Evolutionary conservation across 371 early-diverging fungal genomes (phyloP).

Genomic region (Sporodiniella umbellata): DNA sequence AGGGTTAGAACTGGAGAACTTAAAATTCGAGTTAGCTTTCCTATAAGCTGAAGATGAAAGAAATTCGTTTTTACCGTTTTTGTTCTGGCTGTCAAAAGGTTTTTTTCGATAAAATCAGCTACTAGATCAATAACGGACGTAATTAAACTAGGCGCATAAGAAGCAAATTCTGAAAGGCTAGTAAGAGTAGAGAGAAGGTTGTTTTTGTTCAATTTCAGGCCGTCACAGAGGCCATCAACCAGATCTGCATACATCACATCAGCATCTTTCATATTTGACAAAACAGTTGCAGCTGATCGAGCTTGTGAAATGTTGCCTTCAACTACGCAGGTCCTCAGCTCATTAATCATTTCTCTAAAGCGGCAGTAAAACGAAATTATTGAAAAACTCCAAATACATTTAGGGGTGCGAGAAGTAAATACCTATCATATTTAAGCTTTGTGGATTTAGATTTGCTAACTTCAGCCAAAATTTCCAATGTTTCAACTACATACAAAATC

Average conservation of each 20-base stretch:
- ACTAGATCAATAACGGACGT: slow-evolving; percentile 39
- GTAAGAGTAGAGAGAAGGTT: slow-evolving; percentile 45
- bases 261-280: slow-evolving; percentile 44
- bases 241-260: slow-evolving; percentile 2
- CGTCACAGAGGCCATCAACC: slow-evolving; percentile 18
- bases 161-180: slow-evolving; percentile 55
- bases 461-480: slow-evolving; percentile 62
- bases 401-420: no score
- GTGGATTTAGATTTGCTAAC: slow-evolving; percentile 56
- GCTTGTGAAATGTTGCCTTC: slow-evolving; percentile 54
- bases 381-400: neutral
- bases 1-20: slow-evolving; percentile 12
- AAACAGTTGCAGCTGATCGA: slow-evolving; percentile 56
- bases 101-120: slow-evolving; percentile 55
- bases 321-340: slow-evolving; percentile 40
- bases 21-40: neutral
- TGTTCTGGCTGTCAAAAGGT: slow-evolving; percentile 35
- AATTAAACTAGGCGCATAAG: slow-evolving; percentile 47
- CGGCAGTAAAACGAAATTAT: neutral
- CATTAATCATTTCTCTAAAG: slow-evolving; percentile 31
- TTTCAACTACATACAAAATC: slow-evolving; percentile 42
- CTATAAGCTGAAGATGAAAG: neutral
- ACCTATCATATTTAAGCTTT: slow-evolving; percentile 37
- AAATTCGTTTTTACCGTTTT: slow-evolving; percentile 11
- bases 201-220: slow-evolving; percentile 15